Conservation (phyloP, 2,329 filamentous ascomycete genomes). For the Berkeleyomyces basicola region DNA sequence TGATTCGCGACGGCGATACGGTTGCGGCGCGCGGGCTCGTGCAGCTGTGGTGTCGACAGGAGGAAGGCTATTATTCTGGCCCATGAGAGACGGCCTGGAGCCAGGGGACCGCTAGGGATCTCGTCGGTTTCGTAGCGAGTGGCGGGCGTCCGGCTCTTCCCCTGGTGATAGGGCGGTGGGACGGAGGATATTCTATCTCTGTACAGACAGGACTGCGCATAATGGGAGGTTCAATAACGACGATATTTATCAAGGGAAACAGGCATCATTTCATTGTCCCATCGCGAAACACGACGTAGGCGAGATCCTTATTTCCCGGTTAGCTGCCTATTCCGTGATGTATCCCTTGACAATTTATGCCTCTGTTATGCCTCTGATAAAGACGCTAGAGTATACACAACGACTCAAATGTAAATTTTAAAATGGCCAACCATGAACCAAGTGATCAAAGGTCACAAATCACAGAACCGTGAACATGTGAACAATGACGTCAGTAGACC, state of each 20-base stretch:
- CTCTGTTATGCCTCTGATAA: no score
- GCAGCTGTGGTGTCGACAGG: constrained; percentile 44
- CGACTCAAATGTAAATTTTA: no score
- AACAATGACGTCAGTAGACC: not conserved
- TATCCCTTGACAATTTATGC: no score
- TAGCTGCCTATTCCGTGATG: no score
- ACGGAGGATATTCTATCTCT: no score
- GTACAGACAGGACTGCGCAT: no score
- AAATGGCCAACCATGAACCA: no score
- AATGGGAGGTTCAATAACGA: not conserved
- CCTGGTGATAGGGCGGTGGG: not conserved
- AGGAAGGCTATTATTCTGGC: constrained; percentile 14
- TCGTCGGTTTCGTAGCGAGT: not conserved
- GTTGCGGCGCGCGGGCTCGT: constrained; percentile 54
- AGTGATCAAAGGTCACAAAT: no score
- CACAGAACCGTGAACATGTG: no score
- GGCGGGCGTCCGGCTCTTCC: no score
- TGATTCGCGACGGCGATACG: constrained; percentile 50
- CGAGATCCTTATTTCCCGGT: no score
- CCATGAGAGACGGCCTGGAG: not conserved
- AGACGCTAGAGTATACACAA: no score
- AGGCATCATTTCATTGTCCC: not conserved
- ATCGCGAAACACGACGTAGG: not conserved
- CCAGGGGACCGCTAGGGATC: not conserved
- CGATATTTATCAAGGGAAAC: not conserved